Conservation (phyloP, 2,329 filamentous ascomycete species). For the Pseudogymnoascus sp. region DNA sequence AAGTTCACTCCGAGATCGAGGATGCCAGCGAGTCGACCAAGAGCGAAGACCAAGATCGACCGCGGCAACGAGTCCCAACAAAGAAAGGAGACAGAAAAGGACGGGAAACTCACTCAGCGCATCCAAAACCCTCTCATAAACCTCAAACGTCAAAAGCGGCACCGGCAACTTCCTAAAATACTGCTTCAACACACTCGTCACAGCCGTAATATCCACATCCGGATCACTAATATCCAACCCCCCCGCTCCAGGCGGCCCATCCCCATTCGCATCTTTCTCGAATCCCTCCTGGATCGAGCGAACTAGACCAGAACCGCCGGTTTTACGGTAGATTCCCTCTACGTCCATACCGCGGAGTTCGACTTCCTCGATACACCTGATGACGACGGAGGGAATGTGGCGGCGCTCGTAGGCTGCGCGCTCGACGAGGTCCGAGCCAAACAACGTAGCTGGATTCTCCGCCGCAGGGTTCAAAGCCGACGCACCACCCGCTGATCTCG, state of each 20-base stretch:
- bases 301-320: constrained; percentile 83
- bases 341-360: constrained; percentile 94
- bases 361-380: constrained; percentile 91
- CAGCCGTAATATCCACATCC: constrained; percentile 87
- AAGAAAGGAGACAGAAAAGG: background rate
- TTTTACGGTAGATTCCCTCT: constrained; percentile 97
- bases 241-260: constrained; percentile 32
- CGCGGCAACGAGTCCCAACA: background rate
- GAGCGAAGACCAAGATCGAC: background rate
- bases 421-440: constrained; percentile 81
- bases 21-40: no score
- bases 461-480: constrained; percentile 23
- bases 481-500: constrained; percentile 33
- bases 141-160: constrained; percentile 82
- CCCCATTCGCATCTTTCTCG: constrained; percentile 55
- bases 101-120: constrained; percentile 53
- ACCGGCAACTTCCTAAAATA: constrained; percentile 91
- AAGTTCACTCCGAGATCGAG: background rate
- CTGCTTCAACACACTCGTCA: constrained; percentile 92
- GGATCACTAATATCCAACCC: constrained; percentile 92
- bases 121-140: constrained; percentile 84
- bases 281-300: constrained; percentile 88
- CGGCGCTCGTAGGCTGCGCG: constrained; percentile 82
- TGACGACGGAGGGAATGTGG: constrained; percentile 83
- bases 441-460: constrained; percentile 56